Conservation (phyloP, 2,329 filamentous ascomycete species). For the Exophiala mesophila region DNA sequence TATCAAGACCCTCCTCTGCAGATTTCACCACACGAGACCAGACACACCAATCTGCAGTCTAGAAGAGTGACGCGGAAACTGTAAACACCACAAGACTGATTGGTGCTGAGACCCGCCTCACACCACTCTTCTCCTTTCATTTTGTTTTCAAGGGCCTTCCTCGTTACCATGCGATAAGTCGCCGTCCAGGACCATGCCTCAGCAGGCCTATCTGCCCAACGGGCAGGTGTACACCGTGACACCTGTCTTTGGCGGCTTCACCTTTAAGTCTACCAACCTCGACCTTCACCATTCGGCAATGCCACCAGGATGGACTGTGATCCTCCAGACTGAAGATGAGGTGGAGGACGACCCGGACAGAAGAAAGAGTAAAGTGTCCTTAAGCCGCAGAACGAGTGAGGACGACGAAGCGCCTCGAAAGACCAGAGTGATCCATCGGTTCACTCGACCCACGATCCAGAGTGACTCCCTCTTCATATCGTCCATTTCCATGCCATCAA, state of each 20-base stretch:
- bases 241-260: slow-evolving; percentile 85
- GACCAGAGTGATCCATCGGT: slow-evolving; percentile 49
- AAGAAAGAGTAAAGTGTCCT: slow-evolving; percentile 19
- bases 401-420: slow-evolving; percentile 14
- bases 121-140: neutral
- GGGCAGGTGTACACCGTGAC: slow-evolving; percentile 69
- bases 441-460: slow-evolving; percentile 66
- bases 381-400: slow-evolving; percentile 2
- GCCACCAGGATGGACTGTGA: slow-evolving; percentile 84
- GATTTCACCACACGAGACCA: too few species aligned
- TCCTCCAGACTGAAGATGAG: slow-evolving; percentile 66
- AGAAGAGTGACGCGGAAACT: too few species aligned
- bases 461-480: slow-evolving; percentile 86
- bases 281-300: slow-evolving; percentile 65
- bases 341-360: slow-evolving; percentile 27
- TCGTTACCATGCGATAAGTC: slow-evolving; percentile 7
- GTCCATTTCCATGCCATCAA: slow-evolving; percentile 79
- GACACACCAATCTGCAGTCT: too few species aligned
- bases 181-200: slow-evolving; percentile 12
- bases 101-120: neutral
- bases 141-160: neutral
- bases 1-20: too few species aligned
- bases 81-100: neutral
- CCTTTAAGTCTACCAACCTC: slow-evolving; percentile 78
- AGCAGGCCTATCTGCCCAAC: slow-evolving; percentile 64